Evolutionary conservation across 208 protist species (phyloP).

Genomic region (Wallacemonas sp.): DNA sequence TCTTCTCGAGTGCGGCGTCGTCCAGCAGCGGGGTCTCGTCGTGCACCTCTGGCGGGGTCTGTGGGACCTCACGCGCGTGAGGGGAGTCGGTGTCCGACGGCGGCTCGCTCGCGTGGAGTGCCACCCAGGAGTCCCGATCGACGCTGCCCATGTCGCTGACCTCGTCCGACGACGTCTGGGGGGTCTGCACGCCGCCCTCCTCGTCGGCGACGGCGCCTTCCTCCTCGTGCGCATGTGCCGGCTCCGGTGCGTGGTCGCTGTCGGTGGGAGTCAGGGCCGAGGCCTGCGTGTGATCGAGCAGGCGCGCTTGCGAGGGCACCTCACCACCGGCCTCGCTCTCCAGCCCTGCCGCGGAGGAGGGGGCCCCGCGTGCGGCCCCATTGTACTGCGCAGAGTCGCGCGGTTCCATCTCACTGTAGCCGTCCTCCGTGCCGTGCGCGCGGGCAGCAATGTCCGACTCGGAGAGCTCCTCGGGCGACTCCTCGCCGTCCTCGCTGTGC

Average conservation of each 20-base stretch:
- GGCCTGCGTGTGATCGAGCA: too few relatives aligned
- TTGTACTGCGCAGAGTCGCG: neutral
- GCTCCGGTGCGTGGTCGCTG: neutral
- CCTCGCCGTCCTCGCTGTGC: neutral
- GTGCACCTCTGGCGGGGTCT: neutral
- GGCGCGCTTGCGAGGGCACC: too few relatives aligned
- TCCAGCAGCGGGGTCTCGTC: neutral
- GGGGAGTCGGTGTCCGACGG: neutral
- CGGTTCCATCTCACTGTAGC: constrained; percentile 8
- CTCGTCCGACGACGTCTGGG: too few relatives aligned
- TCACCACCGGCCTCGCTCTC: neutral
- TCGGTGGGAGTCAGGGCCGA: neutral
- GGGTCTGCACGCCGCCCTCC: too few relatives aligned
- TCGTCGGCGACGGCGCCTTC: neutral
- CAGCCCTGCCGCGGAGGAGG: too few relatives aligned
- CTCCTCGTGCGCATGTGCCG: neutral
- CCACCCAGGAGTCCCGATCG: constrained; percentile 8
- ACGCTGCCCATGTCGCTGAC: neutral
- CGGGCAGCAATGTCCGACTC: neutral
- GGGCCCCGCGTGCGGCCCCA: neutral
- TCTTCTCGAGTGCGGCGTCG: neutral
- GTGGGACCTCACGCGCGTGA: neutral
- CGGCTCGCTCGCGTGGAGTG: neutral
- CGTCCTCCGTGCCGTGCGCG: constrained; percentile 1
- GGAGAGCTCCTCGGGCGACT: neutral